phyloP scores from a whole-genome alignment of 495 filamentous ascomycete genomes.

The Neurospora pannonica region DNA sequence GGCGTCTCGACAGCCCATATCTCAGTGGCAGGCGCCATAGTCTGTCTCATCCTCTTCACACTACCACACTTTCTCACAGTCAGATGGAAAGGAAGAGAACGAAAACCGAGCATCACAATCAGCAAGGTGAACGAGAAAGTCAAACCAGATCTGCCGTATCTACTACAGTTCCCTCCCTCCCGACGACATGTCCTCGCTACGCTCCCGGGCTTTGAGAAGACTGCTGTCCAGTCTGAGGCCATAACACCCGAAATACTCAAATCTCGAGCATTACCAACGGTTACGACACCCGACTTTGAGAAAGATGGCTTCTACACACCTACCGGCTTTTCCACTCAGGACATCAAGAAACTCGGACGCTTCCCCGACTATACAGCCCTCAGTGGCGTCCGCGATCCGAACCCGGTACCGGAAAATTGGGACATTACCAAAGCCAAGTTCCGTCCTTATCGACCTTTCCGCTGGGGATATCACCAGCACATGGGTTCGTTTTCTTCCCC shows the following conservation, averaged over 20 bases:
- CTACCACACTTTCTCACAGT: neutral
- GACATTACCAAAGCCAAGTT: conserved; percentile 54
- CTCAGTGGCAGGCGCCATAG: neutral
- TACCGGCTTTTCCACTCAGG: conserved; percentile 50
- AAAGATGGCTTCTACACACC: conserved; percentile 13
- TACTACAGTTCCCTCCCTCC: conserved; percentile 16
- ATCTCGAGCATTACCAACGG: conserved; percentile 8
- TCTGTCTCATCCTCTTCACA: neutral
- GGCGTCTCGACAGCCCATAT: neutral
- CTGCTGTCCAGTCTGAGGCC: neutral
- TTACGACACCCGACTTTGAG: conserved; percentile 4
- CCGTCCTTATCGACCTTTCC: conserved; percentile 70
- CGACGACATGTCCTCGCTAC: conserved; percentile 34
- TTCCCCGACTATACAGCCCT: conserved; percentile 77
- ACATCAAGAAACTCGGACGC: conserved; percentile 65
- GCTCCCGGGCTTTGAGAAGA: conserved; percentile 7
- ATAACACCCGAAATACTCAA: conserved; percentile 4
- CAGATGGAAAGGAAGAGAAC: neutral
- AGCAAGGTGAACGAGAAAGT: neutral
- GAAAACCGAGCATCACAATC: neutral
- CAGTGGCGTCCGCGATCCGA: conserved; percentile 68
- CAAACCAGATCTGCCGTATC: conserved; percentile 2
- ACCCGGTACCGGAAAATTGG: conserved; percentile 51
- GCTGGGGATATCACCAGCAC: conserved; percentile 87
- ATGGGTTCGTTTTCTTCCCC: conserved; percentile 61